Base-by-base conservation (phyloP, 169 alveolate species). In the Cytauxzoon felis region DNA sequence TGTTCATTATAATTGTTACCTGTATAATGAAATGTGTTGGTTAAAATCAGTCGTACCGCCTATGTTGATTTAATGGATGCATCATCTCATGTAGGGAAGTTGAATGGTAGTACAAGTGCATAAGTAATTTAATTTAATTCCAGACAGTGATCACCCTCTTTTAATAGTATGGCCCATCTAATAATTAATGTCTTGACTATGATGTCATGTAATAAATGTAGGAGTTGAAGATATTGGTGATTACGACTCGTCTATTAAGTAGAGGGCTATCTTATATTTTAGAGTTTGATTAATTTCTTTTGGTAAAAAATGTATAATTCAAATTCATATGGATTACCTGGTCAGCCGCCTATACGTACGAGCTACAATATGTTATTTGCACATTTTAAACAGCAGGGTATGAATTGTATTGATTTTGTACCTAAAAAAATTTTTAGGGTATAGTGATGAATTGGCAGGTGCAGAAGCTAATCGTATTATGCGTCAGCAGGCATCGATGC, bases 301-400 rank as follows among this genome's bases (percentile, higher is more conserved):
- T 27, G 23, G 41, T 29, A 18, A 54, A 23, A 1, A 26, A 59
- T 59, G 69, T 43, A 59, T 23, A 62, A 62, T 32, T 11, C 40
- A 8, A 45, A 19, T 13, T 41, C 60, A 45, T 5, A 1, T 19
- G 63, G 58, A 13, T 9, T 11, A 6, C n/a, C 16, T 11, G 65
- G 42, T 1, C 59, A 48, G 34, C 41, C 52, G 29, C 1, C n/a
- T 1, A 6, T 16, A 19, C 29, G 48, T 3, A 69, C 78, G 50
- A 72, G 78, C 69, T 72, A 61, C 38, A 72, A 72, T 61, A 72
- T 72, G 82, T 50, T 72, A 21, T 72, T 61, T 42, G 64, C 82
- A 2, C 67, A 61, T 47, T 72, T 72, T 50, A 72, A 72, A 68
- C 67, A 61, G 59, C 61, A 41, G 11, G 82, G 82, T 61, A 51